Conservation (phyloP, 2,329 filamentous ascomycete genomes). For the Phialophora verrucosa region DNA sequence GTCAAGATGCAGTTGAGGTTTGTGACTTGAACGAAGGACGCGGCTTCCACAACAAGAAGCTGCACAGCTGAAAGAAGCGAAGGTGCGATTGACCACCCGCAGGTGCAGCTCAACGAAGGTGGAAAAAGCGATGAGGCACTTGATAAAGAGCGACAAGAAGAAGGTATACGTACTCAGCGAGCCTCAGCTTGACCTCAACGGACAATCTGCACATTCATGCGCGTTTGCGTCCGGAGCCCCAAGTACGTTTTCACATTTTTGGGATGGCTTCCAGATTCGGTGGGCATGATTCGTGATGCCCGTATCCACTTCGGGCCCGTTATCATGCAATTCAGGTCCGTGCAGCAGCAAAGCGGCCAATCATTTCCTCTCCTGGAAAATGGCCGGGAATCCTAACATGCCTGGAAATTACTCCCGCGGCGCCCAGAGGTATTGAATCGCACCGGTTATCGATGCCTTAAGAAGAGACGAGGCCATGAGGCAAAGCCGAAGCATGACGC, state of each 20-base stretch:
- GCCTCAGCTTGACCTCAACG: slow-evolving; percentile 13
- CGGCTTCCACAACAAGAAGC: slow-evolving; percentile 23
- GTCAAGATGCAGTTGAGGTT: slow-evolving; percentile 7
- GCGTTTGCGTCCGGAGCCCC: slow-evolving; percentile 18
- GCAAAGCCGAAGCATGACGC: not conserved
- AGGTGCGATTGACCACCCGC: slow-evolving; percentile 24
- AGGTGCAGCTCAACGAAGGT: slow-evolving; percentile 30
- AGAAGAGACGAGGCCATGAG: too few species aligned
- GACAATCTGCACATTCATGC: slow-evolving; percentile 21
- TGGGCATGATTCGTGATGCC: slow-evolving; percentile 11
- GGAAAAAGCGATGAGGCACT: slow-evolving; percentile 17
- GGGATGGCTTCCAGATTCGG: slow-evolving; percentile 16
- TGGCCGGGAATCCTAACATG: not conserved
- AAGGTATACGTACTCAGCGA: slow-evolving; percentile 1
- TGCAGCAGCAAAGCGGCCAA: slow-evolving; percentile 3
- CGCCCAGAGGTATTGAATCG: not conserved
- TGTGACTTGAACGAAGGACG: slow-evolving; percentile 23
- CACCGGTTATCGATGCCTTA: not conserved
- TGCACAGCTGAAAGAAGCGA: slow-evolving; percentile 20
- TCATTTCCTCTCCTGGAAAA: not conserved
- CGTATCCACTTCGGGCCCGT: slow-evolving; percentile 7
- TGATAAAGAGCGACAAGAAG: slow-evolving; percentile 14
- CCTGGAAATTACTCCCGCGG: not conserved
- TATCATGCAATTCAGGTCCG: not conserved
- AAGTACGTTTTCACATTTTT: slow-evolving; percentile 12